A percentile compares a stretch with the other conserved stretches of the same genome.
Conservation (phyloP, 768 basidiomycete species). For the Daedalea quercina region DNA sequence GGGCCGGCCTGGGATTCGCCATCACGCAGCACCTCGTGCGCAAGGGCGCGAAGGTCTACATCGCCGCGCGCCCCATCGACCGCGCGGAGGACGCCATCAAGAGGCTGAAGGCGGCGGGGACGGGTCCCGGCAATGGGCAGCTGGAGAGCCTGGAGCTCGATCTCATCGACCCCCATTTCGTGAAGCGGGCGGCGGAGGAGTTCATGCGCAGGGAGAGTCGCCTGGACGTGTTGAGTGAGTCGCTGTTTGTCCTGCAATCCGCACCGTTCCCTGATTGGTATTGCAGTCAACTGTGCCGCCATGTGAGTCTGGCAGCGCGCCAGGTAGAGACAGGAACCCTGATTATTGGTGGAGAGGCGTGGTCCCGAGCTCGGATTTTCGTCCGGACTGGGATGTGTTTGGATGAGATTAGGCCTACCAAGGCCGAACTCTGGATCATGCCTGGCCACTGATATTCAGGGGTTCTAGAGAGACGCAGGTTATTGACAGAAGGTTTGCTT, state of each 20-base stretch:
- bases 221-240: conserved; percentile 48
- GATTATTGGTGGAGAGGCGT: too few relatives aligned
- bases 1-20: conserved; percentile 43
- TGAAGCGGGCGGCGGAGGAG: conserved; percentile 41
- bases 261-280: neutral
- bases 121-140: conserved; percentile 38
- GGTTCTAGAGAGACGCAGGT: too few relatives aligned
- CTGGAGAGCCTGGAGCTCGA: conserved; percentile 47
- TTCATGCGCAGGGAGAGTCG: conserved; percentile 44
- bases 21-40: conserved; percentile 46
- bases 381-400: too few relatives aligned
- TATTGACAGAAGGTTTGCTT: neutral
- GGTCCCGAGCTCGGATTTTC: too few relatives aligned
- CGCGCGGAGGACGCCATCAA: conserved; percentile 43
- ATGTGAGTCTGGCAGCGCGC: too few relatives aligned
- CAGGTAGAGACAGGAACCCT: too few relatives aligned
- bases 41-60: conserved; percentile 53
- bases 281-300: conserved; percentile 47
- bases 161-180: conserved; percentile 39
- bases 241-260: neutral
- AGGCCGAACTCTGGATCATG: too few relatives aligned
- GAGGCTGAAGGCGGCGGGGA: conserved; percentile 35
- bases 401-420: too few relatives aligned
- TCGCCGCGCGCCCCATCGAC: conserved; percentile 43
- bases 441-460: too few relatives aligned